phyloP scores from a whole-genome alignment of 1,284 basidiomycete species.

The Apiotrichum mycotoxinovorans region DNA sequence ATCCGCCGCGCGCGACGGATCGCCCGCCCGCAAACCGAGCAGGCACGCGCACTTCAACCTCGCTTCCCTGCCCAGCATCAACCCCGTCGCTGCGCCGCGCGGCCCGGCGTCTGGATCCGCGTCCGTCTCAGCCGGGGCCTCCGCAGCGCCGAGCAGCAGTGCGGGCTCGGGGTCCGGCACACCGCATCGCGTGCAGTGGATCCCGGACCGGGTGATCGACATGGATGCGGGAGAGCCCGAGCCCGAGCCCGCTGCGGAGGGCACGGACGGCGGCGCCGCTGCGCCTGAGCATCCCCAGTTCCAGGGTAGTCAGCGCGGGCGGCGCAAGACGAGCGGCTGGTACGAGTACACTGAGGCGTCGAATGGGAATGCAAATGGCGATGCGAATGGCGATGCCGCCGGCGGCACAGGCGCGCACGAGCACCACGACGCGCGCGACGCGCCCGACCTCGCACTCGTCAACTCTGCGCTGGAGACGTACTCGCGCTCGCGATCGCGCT shows the following conservation, averaged over 20 bases:
- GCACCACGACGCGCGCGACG: slow-evolving; percentile 16
- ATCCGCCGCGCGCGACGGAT: not conserved
- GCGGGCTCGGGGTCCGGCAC: slow-evolving; percentile 14
- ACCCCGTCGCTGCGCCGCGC: not conserved
- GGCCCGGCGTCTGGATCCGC: not conserved
- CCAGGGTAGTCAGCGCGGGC: too few species aligned
- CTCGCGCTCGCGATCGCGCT: not conserved
- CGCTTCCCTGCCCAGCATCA: not conserved
- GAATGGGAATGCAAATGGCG: too few species aligned
- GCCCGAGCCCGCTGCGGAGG: too few species aligned
- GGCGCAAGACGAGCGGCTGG: too few species aligned
- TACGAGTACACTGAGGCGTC: too few species aligned
- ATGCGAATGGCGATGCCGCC: slow-evolving; percentile 12
- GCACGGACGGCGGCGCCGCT: too few species aligned
- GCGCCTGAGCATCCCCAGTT: too few species aligned
- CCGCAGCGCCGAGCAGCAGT: not conserved
- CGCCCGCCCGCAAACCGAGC: not conserved
- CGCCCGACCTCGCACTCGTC: slow-evolving; percentile 38
- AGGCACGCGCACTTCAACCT: slow-evolving; percentile 4
- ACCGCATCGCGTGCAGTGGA: slow-evolving; percentile 47
- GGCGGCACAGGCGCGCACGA: too few species aligned
- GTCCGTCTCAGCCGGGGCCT: too few species aligned
- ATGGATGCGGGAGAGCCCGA: slow-evolving; percentile 19
- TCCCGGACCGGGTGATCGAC: slow-evolving; percentile 34
- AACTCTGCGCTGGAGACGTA: slow-evolving; percentile 40